Evolutionary conservation across 2,329 filamentous ascomycete genomes (phyloP).

Genomic region (Colletotrichum lini): DNA sequence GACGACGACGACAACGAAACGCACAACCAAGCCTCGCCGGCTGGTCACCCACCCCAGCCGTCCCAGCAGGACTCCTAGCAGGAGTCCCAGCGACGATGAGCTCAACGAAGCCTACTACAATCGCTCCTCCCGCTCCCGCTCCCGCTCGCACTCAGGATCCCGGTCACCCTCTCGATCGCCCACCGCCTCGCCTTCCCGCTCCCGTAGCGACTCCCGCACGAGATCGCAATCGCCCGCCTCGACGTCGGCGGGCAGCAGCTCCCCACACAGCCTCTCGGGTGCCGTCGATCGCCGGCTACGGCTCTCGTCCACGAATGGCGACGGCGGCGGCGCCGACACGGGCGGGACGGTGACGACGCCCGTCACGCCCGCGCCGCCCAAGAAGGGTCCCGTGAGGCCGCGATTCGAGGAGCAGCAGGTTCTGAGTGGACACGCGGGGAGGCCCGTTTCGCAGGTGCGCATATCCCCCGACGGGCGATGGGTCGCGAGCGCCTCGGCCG

Average conservation of each 20-base stretch:
- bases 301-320: conserved; percentile 46
- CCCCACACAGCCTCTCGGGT: conserved; percentile 40
- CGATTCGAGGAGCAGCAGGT: conserved; percentile 59
- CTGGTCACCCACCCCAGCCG: conserved; percentile 35
- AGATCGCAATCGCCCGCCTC: conserved; percentile 51
- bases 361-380: conserved; percentile 43
- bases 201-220: conserved; percentile 51
- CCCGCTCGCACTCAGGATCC: conserved; percentile 45
- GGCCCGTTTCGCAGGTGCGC: conserved; percentile 84
- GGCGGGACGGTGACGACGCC: conserved; percentile 45
- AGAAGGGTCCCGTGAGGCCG: conserved; percentile 36
- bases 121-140: conserved; percentile 43
- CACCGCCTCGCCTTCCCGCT: conserved; percentile 45
- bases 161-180: conserved; percentile 44
- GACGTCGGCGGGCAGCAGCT: conserved; percentile 47
- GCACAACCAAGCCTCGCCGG: conserved; percentile 35
- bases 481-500: conserved; percentile 92
- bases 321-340: conserved; percentile 48
- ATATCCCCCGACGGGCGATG: conserved; percentile 92
- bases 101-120: conserved; percentile 45
- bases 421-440: conserved; percentile 81
- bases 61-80: conserved; percentile 42
- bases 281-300: conserved; percentile 40
- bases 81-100: conserved; percentile 44
- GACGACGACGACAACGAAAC: conserved; percentile 8